Evolutionary conservation across 768 basidiomycete genomes (phyloP), one percentile per base, ranked within the genome.

Genomic region (Podaxis sp.): DNA sequence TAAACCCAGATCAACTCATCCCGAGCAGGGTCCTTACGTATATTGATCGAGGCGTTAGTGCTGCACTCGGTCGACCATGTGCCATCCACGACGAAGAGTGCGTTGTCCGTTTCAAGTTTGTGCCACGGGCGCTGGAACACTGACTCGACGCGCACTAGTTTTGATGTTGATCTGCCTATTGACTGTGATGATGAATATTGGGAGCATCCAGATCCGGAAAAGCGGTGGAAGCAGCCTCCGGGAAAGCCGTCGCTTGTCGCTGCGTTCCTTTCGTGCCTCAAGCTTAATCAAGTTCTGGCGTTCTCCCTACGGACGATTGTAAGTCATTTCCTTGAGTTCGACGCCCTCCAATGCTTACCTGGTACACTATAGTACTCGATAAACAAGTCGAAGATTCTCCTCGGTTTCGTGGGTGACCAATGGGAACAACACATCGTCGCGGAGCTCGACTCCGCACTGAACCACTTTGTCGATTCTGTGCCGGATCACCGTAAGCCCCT

Each of bases 61-160:
- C 81, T 1, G 78, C 82, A 0, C 77, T 91, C 8, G 93, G 93
- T 11, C 78, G 93, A 19, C 90, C 91, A 1, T 85, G 88, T 68
- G 87, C 88, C 3, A 84, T 94, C 15, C 88, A 90, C 58, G 92
- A 94, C 65, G 90, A 91, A 73, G 91, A 92, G 87, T 87, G 69
- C 57, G 86, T 63, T 36, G 71, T 39, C 56, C 62, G 49, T 54
- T 57, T 51, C 13, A 6, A 8, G 19, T 46, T 19, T 33, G 22
- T 38, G 24, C 5, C 8, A 46, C 22, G 9, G 44, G 13, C 36
- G 0, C 48, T 64, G 40, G 59, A n/a, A 19, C 4, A n/a, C 17
- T 39, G 19, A 42, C 46, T 55, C 52, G 59, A 19, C 13, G 9
- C 51, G 51, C 12, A 44, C 28, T 61, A 92, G 90, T 66, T 90